Percentiles rank a stretch among this genome's conserved stretches.
phyloP scores from a whole-genome alignment of 352 stramenopile species.

The Phytophthora aleatoria region DNA sequence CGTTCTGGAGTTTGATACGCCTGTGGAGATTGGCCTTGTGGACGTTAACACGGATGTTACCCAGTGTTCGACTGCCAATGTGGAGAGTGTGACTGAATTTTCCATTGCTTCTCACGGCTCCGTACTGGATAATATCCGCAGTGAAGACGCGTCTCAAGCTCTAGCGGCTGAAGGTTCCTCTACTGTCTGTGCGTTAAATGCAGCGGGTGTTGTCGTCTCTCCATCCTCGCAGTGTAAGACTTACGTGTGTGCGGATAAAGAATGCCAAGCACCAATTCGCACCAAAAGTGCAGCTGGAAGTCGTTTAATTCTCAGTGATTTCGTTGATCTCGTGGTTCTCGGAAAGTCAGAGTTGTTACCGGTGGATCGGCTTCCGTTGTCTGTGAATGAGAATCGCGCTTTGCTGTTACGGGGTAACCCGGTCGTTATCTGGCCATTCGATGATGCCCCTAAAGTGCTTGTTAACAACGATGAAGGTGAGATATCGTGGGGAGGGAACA shows the following conservation, averaged over 20 bases:
- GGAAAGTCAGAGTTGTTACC: conserved; percentile 49
- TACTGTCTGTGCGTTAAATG: conserved; percentile 35
- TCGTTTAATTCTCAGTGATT: conserved; percentile 50
- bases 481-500: conserved; percentile 1
- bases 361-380: conserved; percentile 47
- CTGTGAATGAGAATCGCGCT: conserved; percentile 48
- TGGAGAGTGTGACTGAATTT: conserved; percentile 42
- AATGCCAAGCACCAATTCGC: conserved; percentile 30
- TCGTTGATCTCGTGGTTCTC: conserved; percentile 56
- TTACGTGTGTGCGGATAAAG: conserved; percentile 40
- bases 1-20: conserved; percentile 53
- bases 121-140: conserved; percentile 37
- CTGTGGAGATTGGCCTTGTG: conserved; percentile 52
- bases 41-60: conserved; percentile 51
- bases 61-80: conserved; percentile 37
- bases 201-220: conserved; percentile 11
- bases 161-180: conserved; percentile 8
- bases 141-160: conserved; percentile 10
- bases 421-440: conserved; percentile 61
- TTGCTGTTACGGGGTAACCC: conserved; percentile 72
- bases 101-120: conserved; percentile 53
- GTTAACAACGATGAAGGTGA: conserved; percentile 19
- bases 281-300: conserved; percentile 17
- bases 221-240: conserved; percentile 22
- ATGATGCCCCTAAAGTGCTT: conserved; percentile 36